These are phyloP conservation scores for Hibiscus syriacus DNA, from an alignment of 345 rosid species.

Conservation along the genomic window DNA sequence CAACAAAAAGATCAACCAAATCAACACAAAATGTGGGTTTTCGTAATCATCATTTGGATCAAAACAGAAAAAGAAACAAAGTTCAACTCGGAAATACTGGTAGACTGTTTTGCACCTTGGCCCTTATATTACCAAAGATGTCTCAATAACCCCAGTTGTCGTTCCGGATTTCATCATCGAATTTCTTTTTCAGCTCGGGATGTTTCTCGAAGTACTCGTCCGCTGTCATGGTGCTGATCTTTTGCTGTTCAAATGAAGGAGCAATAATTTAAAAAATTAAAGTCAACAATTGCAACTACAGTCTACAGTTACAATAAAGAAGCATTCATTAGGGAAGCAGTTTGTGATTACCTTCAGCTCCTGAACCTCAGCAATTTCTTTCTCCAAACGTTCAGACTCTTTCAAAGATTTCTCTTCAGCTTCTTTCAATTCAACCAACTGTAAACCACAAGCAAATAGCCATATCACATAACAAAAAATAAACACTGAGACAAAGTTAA, in stretches of 20 bases:
- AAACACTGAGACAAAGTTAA: neutral
- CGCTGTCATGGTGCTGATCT: slow-evolving; percentile 96
- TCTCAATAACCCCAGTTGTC: slow-evolving; percentile 87
- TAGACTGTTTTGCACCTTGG: neutral
- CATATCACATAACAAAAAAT: neutral
- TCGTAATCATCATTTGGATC: slow-evolving; percentile 4
- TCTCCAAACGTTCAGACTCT: slow-evolving; percentile 76
- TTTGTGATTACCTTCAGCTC: slow-evolving; percentile 64
- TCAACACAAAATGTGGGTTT: neutral
- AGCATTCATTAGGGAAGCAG: neutral
- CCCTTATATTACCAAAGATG: slow-evolving; percentile 6
- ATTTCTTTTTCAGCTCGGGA: slow-evolving; percentile 91
- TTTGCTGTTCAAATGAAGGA: slow-evolving; percentile 45
- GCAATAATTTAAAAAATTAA: neutral
- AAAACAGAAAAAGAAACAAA: neutral
- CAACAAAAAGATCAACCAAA: neutral
- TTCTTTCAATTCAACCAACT: slow-evolving; percentile 90
- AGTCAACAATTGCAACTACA: neutral
- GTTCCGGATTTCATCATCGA: slow-evolving; percentile 93
- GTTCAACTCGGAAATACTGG: neutral
- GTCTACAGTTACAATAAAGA: neutral
- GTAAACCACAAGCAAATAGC: neutral
- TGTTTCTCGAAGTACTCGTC: slow-evolving; percentile 94
- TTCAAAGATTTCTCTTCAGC: slow-evolving; percentile 77
- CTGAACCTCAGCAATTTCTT: slow-evolving; percentile 78